Evolutionary conservation across 2,329 filamentous ascomycete genomes (phyloP), one percentile per base, ranked within the genome.

Genomic region (Simplicillium sp.): DNA sequence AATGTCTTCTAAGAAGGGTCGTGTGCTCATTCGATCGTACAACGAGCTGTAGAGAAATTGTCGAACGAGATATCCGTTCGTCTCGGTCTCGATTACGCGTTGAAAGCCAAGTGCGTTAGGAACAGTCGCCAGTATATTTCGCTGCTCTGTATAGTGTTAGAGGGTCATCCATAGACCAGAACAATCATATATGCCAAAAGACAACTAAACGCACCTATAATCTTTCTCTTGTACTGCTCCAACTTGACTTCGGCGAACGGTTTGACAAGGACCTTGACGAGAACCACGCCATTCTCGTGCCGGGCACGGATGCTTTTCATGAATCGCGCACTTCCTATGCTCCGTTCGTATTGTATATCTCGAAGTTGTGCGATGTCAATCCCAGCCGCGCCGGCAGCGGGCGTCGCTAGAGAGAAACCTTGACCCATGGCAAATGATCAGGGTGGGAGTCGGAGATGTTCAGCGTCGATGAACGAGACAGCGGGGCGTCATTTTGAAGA

Each of bases 21-120:
- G 80, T 8, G 92, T 98, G 62, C 92, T 94, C 62, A 98, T 80
- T 40, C 92, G 85, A 65, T 98, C 92, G 65, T 98, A 98, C 4
- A 98, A 75, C 17, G 92, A 97, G 68, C 85, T 96, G 64, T 97
- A 92, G 45, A 97, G 80, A 58, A 86, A 97, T 62, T 97, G 94
- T 39, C 92, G 84, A 43, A 96, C 87, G 15, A 98, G 76, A 57
- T 94, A 95, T 37, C 89, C 92, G 56, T 89, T 89, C 34, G 82
- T 89, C 47, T 86, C 82, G 11, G 89, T 96, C 64, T 98, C 92
- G 54, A 96, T 75, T 45, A 95, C 82, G 46, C 88, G 80, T 59
- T 96, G 85, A 64, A 95, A 97, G 39, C 80, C 78, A 45, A 98
- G 70, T 36, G 88, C 88, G 65, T 98, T 98, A 25, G 90, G 87